Conservation (phyloP, 331 rosid species). For the Quercus tomentella region DNA sequence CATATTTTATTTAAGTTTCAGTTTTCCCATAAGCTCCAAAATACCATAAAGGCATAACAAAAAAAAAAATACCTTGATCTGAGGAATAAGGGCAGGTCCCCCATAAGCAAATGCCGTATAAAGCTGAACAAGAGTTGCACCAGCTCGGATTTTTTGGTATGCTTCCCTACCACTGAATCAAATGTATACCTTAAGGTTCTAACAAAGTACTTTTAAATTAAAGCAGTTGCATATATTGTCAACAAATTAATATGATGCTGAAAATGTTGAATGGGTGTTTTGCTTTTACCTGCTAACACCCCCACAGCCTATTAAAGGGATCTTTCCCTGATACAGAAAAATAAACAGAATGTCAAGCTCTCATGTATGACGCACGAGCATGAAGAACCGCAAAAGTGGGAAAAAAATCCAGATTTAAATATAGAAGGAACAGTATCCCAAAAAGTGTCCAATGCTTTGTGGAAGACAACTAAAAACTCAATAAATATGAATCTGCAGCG, state of each 20-base stretch:
- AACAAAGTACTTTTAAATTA: neutral
- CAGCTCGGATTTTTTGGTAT: slow-evolving; percentile 80
- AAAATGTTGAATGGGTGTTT: neutral
- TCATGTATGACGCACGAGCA: neutral
- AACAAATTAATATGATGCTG: neutral
- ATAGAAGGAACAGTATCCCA: neutral
- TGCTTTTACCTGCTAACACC: slow-evolving; percentile 76
- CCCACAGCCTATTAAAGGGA: slow-evolving; percentile 89
- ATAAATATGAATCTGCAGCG: neutral
- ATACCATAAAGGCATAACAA: slow-evolving; percentile 7
- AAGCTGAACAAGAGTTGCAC: slow-evolving; percentile 93
- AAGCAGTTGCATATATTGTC: neutral
- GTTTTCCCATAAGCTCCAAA: neutral
- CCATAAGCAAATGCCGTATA: slow-evolving; percentile 93
- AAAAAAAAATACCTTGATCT: slow-evolving; percentile 62
- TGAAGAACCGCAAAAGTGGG: slow-evolving; percentile 2
- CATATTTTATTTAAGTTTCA: neutral
- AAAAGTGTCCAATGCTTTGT: neutral
- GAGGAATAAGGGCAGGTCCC: slow-evolving; percentile 97
- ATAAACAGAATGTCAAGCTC: slow-evolving; percentile 8
- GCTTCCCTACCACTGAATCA: slow-evolving; percentile 88
- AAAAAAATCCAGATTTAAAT: neutral
- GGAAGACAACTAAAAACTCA: neutral
- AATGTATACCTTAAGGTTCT: slow-evolving; percentile 10
- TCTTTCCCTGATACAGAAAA: slow-evolving; percentile 63